Evolutionary conservation across 1,139 yeast genomes (phyloP), one percentile per base, ranked within the genome.

Genomic region (Candida sp.): DNA sequence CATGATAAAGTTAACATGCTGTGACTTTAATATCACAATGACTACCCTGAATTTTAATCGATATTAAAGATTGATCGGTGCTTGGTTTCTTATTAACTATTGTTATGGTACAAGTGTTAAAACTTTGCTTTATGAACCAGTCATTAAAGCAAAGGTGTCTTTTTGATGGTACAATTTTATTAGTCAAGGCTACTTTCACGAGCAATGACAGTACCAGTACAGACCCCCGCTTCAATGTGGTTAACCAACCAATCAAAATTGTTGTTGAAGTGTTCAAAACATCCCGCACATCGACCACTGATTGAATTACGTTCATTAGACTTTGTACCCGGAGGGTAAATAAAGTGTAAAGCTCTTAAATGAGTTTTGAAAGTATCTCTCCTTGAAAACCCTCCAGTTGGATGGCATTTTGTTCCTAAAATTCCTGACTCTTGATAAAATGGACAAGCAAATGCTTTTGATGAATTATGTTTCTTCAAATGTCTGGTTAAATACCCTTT

Each of bases 301-400:
- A 66, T 64, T 38, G 59, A 54, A 47, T 61, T 64, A 45, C 84
- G 60, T 46, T 75, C 77, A 47, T 54, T 64, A 15, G 77, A 68
- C 49, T 72, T 73, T 5, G 82, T 78, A 3, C 83, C 83, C 23
- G 81, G 77, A 21, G 84, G 84, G 52, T 79, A 79, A 21, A 76
- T 71, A 54, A 79, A 79, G 59, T 79, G 84, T 41, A 79, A 61
- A 1, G 82, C 81, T 52, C 77, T 79, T 43, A 79, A 65, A 56
- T 79, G 84, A 2, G 82, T 77, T 52, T 78, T 78, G 55, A 71
- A 77, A 5, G 84, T 79, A 53, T 79, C 84, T 53, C 82, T 66
- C 49, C 84, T 64, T 5, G 82, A 75, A 53, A 79, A 79, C 4
- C 81, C 82, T 29, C 84, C 84, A 1, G 79, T 76, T 35, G 81